Base-by-base conservation (phyloP, 768 basidiomycete genomes). In the Leccinum sublutescens region DNA sequence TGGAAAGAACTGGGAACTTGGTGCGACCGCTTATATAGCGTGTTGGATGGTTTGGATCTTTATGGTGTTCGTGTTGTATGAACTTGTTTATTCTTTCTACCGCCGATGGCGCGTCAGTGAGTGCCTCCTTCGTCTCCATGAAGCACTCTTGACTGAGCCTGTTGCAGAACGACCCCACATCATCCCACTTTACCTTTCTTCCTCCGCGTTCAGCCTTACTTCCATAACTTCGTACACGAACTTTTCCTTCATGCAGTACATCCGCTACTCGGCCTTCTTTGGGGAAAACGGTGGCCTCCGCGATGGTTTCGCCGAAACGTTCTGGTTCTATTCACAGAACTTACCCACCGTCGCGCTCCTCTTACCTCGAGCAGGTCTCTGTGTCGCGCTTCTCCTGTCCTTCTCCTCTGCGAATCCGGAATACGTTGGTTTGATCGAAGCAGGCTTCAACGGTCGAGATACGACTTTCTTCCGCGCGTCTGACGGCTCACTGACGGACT, bases 251-350 rank as follows among this genome's bases (percentile, higher is more conserved):
- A 77, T 95, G 64, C 84, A 87, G 59, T 83, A 94, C 72, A 79
- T 95, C 63, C 88, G 93, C 45, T 77, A 78, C 61, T 83, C 86
- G 27, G 89, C 92, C 34, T 88, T 89, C 69, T 73, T 78, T 33
- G 76, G 77, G 34, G 79, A 84, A 63, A 76, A 75, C 48, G 82
- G 79, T 56, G 75, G 79, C 65, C 59, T 80, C 58, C 77, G 78
- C 50, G 81, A 85, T 61, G 81, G 81, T 57, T 75, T 94, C 48
- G 89, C 93, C n/a, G 93, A 96, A 75, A 87, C 87, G 14, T 91
- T 82, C 70, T 91, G 85, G 78, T 85, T 85, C 67, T 89, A 91
- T 64, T 85, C 93, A 1, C 94, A 96, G 76, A 93, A 94, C 68
- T 71, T 88, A 36, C 88, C 93, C 5, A 91, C 89, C 0, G 85